Conservation (phyloP, 192 early-diverging fungal genomes). For the Chytriomyces sp. region DNA sequence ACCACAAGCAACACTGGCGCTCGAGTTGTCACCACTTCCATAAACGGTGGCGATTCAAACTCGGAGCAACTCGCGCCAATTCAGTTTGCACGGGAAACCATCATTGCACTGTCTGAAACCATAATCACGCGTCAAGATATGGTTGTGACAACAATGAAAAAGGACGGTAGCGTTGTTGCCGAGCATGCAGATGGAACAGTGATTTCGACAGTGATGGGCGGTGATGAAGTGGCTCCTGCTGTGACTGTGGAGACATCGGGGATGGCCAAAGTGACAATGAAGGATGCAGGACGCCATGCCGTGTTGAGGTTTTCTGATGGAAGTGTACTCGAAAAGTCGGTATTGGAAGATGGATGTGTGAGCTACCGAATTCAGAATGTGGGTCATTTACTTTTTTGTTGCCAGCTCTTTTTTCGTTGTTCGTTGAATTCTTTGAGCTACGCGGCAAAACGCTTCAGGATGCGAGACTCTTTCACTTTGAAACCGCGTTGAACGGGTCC, state of each 20-base stretch:
- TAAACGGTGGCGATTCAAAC: not conserved
- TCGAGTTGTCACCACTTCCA: conserved; percentile 5
- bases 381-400: not conserved
- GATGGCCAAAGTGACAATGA: conserved; percentile 14
- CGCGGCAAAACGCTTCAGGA: conserved; percentile 3
- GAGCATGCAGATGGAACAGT: conserved; percentile 45
- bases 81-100: conserved; percentile 30
- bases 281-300: not conserved
- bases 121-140: conserved; percentile 48
- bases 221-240: not conserved
- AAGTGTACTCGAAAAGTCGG: conserved; percentile 1
- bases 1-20: conserved; percentile 28
- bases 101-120: conserved; percentile 18
- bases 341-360: not conserved
- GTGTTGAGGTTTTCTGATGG: conserved; percentile 21
- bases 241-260: not conserved
- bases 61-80: not conserved
- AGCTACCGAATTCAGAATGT: conserved; percentile 16
- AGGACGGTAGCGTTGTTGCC: conserved; percentile 21
- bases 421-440: not conserved
- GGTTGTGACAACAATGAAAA: conserved; percentile 28
- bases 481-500: not conserved
- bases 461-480: conserved; percentile 9
- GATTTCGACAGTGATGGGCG: conserved; percentile 4
- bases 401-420: not conserved